Base-by-base conservation (phyloP, 2,329 filamentous ascomycete genomes). In the Aspergillus sp. region DNA sequence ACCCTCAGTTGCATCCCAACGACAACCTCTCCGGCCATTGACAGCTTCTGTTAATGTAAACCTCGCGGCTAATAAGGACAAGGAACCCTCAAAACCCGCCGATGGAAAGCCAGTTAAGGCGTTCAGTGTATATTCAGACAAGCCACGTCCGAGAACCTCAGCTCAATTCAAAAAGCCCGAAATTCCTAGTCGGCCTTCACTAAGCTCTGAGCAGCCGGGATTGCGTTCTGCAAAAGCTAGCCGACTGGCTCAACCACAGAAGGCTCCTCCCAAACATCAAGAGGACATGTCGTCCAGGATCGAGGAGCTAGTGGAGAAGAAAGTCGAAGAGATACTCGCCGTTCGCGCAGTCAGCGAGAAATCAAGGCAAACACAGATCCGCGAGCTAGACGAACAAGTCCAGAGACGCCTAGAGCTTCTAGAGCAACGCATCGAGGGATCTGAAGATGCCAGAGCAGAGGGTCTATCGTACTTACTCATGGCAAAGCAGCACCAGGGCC, bases 271-370 rank as follows among this genome's bases (percentile, higher is more conserved):
- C 75, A 64, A 63, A 67, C 62, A 61, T 67, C 74, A 63, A 82
- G 79, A 73, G 81, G 64, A 84, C 76, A 62, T 91, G 8, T 89
- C 87, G 0, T 88, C 86, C 12, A 88, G 87, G 52, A 96, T 98
- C 59, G 93, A 97, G 72, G 90, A 92, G 40, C 87, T 97, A 77
- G 91, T 98, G 1, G 90, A 96, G 74, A 90, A 89, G 66, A 96
- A 96, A 68, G 90, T 98, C 1, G 88, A 89, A 59, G 92, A 96
- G 76, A 92, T 95, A 37, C 80, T 98, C 1, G 91, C 93, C 0
- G 87, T 88, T n/a, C 85, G 89, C 53, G 86, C 84, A 1, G 70
- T 85, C 15, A 82, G 84, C 61, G 85, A 88, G 75, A 82, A 58
- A 70, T 79, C 58, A 62, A 77, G 43, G 56, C 76, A 75, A 62